Evolutionary conservation across 805 yeast genomes (phyloP), one percentile per base, ranked within the genome.

Genomic region (Saccharomycopsis fermentans): DNA sequence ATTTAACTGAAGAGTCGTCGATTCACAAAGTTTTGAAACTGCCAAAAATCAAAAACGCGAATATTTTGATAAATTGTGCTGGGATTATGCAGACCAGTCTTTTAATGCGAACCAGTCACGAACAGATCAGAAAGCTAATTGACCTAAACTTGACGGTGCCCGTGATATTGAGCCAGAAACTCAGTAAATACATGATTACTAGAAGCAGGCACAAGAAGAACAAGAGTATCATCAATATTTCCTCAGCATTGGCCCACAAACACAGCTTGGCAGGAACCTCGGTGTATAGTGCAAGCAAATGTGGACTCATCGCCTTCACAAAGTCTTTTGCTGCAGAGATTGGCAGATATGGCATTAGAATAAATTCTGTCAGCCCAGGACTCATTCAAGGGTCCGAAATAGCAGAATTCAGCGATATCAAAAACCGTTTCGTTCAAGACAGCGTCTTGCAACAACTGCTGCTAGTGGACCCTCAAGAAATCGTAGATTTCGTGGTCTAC

Each of bases 281-380:
- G 0, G 83, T 83, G 0, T 89, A 89, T 64, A 72, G 85, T 0
- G 87, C 90, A 0, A 73, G 86, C 56, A 89, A 89, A 66, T 83
- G 85, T 0, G 96, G 90, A 0, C 65, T 89, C 2, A 70, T 79
- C 54, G 85, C 85, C 2, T 81, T 88, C 64, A 79, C 90, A 0
- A 70, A 73, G 52, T 68, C 84, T 0, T 67, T 87, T 36, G 86
- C 91, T 0, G 64, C 68, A 0, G 96, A 89, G 63, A 66, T 86
- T 60, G 77, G 76, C 14, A 69, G 81, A 0, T 68, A 71, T 37
- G 74, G 74, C 9, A 75, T 89, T 2, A 69, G 88, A 40, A 84
- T 84, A 50, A 87, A 87, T 67, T 74, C 85, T 1, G 68, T 90
- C 0, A 68, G 83, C 19, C 94, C 96, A 0, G 92, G 92, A 0